Evolutionary conservation across 106 monocot genomes (phyloP), one percentile per base, ranked within the genome.

Genomic region (Dendrobium catenatum): DNA sequence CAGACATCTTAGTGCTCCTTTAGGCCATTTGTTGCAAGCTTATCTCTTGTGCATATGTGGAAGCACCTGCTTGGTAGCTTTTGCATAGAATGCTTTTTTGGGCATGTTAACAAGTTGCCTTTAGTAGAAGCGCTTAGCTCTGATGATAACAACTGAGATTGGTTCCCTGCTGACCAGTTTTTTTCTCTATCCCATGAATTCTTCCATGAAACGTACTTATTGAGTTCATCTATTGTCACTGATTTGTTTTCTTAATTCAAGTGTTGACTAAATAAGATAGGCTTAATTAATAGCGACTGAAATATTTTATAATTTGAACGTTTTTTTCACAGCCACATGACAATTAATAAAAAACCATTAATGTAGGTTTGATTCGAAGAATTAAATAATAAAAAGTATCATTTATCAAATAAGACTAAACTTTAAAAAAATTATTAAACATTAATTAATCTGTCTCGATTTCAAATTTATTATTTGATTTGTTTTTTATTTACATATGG

Each of bases 161-260:
- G 77, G 77, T 77, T 77, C 11, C 54, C 31, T 29, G 54, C 77
- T 77, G 77, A 77, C 77, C 77, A 77, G 77, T 77, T n/a, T 61
- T 61, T 51, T 61, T 61, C n/a, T 20, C 19, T 6, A 6, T 61
- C n/a, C 4, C 6, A n/a, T 61, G 8, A 61, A 6, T 58, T 58
- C 15, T 19, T 58, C 18, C 54, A 54, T 54, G 16, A 54, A 54
- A 54, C 9, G 16, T 54, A 54, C 16, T 10, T 10, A 6, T 54
- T 9, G 16, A 10, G 54, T 16, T 54, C 16, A 54, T 9, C 9
- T 16, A 16, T 16, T 54, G 54, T 19, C 19, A 0, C 56, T 16
- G 56, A 4, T 56, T 16, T 56, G 1, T 4, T 56, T 15, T 56
- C 19, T 56, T 56, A 16, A 56, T 56, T 56, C 18, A 19, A 56